phyloP scores from a whole-genome alignment of 2,329 filamentous ascomycete species.

The Aspergillus versicolor region DNA sequence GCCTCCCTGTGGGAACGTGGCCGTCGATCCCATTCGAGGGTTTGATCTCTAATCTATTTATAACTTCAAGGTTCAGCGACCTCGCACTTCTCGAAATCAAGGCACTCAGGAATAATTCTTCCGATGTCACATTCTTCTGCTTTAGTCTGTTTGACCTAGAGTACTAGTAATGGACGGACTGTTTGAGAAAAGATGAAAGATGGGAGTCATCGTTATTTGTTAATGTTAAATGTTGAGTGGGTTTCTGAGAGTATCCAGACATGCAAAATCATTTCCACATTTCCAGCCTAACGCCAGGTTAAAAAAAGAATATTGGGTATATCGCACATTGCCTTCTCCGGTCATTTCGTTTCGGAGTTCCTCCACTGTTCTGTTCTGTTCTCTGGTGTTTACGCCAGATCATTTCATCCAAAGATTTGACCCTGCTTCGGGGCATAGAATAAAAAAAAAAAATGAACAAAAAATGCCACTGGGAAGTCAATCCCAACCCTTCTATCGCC shows the following conservation, averaged over 20 bases:
- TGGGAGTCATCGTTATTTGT: background rate
- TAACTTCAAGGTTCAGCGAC: background rate
- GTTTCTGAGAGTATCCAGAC: background rate
- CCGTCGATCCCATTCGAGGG: background rate
- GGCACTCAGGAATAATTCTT: no score
- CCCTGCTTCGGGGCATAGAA: background rate
- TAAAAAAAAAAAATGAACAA: background rate
- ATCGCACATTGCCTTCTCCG: background rate
- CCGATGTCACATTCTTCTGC: no score
- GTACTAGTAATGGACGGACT: no score
- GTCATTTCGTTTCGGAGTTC: background rate
- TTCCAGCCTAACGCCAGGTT: conserved; percentile 1
- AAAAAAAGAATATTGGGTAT: conserved; percentile 5
- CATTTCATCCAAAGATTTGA: background rate
- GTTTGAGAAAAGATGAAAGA: background rate
- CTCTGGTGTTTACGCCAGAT: background rate
- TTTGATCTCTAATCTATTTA: background rate
- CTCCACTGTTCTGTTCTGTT: background rate
- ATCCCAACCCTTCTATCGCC: conserved; percentile 12
- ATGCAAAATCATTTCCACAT: background rate
- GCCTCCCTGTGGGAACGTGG: background rate
- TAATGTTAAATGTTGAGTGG: background rate
- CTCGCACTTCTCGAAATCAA: background rate
- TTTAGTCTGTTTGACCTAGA: no score
- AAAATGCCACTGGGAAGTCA: conserved; percentile 2